Evolutionary conservation across 2,329 filamentous ascomycete species (phyloP), one percentile per base, ranked within the genome.

Genomic region (Penicillium sp.): DNA sequence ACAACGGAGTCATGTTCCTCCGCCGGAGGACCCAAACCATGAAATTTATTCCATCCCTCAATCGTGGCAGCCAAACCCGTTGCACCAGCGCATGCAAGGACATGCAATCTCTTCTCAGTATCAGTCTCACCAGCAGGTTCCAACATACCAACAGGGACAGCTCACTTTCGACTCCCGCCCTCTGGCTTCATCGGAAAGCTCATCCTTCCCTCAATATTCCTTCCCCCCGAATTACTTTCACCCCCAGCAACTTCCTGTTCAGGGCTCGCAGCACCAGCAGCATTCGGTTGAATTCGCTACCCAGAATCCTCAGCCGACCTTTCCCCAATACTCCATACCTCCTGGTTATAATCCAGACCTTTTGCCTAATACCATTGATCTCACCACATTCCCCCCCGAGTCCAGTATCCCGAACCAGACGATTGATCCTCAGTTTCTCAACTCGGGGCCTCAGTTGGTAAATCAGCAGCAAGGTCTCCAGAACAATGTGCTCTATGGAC

Each of bases 391-490:
- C 35, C 16, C 52, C 9, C 9, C n/a, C 39, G 44, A 15, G 42
- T 50, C 12, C 41, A 45, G 3, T 45, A 39, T 30, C 43, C 57
- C 37, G 44, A 57, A 63, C 37, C 59, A 55, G 20, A 66, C 64
- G 3, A 67, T 68, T 31, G 60, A 68, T 32, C 65, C 65, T 0
- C 62, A 64, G 20, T 67, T 61, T 26, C 54, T 67, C 4, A 59
- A 57, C 16, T 41, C 57, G 6, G 25, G 53, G 4, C 53, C 54
- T 22, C 51, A 60, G 33, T 34, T 48, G 11, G 32, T 48, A 11
- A 53, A 38, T 14, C 57, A 51, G 12, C 37, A 48, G 26, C 53
- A 52, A 15, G 17, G 43, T n/a, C 42, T 58, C 4, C 43, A 52
- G n/a, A 57, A 51, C 38, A 48, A 50, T 12, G 57, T 57, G 28